Evolutionary conservation across 805 yeast genomes (phyloP).

Genomic region (Ogataea glucozyma): DNA sequence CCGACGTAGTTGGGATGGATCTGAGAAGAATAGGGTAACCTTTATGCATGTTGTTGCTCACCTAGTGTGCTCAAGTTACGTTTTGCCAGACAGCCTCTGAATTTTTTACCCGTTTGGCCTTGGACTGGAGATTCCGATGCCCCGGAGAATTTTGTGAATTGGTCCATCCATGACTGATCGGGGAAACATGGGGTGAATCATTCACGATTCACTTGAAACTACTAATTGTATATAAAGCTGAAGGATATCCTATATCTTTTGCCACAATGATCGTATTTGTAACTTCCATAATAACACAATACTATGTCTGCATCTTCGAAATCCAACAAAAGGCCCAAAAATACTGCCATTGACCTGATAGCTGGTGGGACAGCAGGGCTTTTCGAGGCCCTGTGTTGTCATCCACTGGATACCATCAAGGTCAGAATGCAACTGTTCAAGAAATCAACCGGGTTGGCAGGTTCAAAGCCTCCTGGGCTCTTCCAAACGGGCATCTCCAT

Average conservation of each 20-base stretch:
- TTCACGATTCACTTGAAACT: neutral
- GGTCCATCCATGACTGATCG: neutral
- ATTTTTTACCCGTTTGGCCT: conserved; percentile 19
- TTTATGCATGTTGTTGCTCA: no score
- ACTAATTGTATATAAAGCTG: neutral
- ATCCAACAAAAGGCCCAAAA: conserved; percentile 32
- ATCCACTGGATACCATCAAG: conserved; percentile 96
- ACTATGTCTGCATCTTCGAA: conserved; percentile 26
- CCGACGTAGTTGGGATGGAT: conserved; percentile 3
- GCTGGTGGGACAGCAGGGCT: conserved; percentile 98
- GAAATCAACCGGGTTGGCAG: conserved; percentile 52
- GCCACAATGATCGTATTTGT: no score
- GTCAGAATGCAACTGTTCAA: conserved; percentile 94
- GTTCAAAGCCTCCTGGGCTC: conserved; percentile 78
- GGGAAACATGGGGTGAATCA: conserved; percentile 10
- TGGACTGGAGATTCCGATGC: conserved; percentile 16
- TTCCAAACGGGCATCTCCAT: conserved; percentile 77
- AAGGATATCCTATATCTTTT: neutral
- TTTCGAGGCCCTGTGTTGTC: conserved; percentile 96
- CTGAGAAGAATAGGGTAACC: conserved; percentile 3
- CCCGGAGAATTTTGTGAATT: conserved; percentile 15
- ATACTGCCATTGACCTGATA: conserved; percentile 62
- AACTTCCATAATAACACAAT: no score
- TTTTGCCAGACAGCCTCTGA: neutral
- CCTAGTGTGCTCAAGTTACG: no score